Conservation (phyloP, 495 filamentous ascomycete genomes). For the Aspergillus ellipticus region DNA sequence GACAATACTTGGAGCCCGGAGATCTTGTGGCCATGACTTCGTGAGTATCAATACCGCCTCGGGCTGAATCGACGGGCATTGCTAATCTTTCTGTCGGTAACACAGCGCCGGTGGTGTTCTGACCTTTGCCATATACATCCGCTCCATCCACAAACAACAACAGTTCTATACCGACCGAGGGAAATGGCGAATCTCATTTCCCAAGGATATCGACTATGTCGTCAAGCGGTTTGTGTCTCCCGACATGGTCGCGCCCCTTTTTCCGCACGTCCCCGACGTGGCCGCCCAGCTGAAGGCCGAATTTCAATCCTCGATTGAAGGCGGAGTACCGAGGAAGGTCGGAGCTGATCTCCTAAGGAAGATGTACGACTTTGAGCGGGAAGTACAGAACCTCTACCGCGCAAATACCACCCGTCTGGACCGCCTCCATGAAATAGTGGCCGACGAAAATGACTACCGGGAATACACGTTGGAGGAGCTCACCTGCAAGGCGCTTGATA, state of each 20-base stretch:
- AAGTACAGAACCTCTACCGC: constrained; percentile 35
- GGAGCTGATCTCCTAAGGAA: constrained; percentile 32
- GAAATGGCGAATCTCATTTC: constrained; percentile 60
- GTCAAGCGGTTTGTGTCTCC: constrained; percentile 60
- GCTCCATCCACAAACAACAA: constrained; percentile 53
- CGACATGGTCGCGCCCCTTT: constrained; percentile 54
- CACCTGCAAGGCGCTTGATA: constrained; percentile 48
- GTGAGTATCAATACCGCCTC: constrained; percentile 30
- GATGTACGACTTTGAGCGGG: constrained; percentile 29
- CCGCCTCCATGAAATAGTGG: constrained; percentile 42
- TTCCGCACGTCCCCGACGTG: constrained; percentile 57
- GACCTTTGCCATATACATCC: constrained; percentile 66
- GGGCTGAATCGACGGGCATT: background rate
- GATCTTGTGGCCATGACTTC: constrained; percentile 64
- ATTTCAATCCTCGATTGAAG: constrained; percentile 37
- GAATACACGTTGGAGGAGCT: constrained; percentile 63
- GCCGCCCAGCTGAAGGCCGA: constrained; percentile 38
- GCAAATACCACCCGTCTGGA: constrained; percentile 50
- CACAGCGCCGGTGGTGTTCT: constrained; percentile 37
- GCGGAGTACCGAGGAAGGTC: constrained; percentile 39
- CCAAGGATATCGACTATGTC: constrained; percentile 52
- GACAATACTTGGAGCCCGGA: constrained; percentile 55
- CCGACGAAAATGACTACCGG: constrained; percentile 40
- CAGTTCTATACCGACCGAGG: constrained; percentile 74
- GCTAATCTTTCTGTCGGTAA: background rate